These are phyloP conservation scores for Penicillium manginii DNA, from an alignment of 495 filamentous ascomycete species.

Conservation along the genomic window DNA sequence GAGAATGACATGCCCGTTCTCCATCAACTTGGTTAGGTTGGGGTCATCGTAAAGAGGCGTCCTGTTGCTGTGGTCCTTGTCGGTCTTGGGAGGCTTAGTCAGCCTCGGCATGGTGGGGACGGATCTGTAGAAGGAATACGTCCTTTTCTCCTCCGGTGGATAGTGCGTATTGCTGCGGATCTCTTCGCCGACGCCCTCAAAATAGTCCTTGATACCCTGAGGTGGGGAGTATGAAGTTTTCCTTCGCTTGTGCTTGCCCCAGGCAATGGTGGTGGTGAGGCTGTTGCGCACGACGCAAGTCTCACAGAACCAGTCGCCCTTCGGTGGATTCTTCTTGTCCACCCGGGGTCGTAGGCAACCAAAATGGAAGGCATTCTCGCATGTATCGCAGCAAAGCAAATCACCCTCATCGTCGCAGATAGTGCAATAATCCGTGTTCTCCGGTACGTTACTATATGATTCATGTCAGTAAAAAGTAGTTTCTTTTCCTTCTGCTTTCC, in stretches of 20 bases:
- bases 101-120: conserved; percentile 36
- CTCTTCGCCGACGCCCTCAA: conserved; percentile 23
- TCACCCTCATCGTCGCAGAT: conserved; percentile 81
- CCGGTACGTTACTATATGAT: conserved; percentile 39
- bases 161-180: conserved; percentile 10
- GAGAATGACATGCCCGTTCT: conserved; percentile 67
- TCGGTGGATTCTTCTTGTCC: conserved; percentile 61
- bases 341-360: conserved; percentile 81
- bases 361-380: conserved; percentile 84
- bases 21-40: conserved; percentile 61
- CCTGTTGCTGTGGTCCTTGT: conserved; percentile 2
- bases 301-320: conserved; percentile 84
- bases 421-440: conserved; percentile 87
- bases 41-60: conserved; percentile 26
- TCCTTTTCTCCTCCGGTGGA: conserved; percentile 10
- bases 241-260: conserved; percentile 61
- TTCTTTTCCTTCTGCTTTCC: not conserved
- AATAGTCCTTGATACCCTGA: conserved; percentile 62
- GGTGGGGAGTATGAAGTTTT: conserved; percentile 77
- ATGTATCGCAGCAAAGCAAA: conserved; percentile 91
- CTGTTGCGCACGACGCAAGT: conserved; percentile 62
- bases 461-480: conserved; percentile 14
- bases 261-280: conserved; percentile 62
- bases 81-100: conserved; percentile 28
- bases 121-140: conserved; percentile 22